A percentile compares a stretch with the other conserved stretches of the same genome.
phyloP scores from a whole-genome alignment of 768 basidiomycete species.

The Leucosporidium scottii region DNA sequence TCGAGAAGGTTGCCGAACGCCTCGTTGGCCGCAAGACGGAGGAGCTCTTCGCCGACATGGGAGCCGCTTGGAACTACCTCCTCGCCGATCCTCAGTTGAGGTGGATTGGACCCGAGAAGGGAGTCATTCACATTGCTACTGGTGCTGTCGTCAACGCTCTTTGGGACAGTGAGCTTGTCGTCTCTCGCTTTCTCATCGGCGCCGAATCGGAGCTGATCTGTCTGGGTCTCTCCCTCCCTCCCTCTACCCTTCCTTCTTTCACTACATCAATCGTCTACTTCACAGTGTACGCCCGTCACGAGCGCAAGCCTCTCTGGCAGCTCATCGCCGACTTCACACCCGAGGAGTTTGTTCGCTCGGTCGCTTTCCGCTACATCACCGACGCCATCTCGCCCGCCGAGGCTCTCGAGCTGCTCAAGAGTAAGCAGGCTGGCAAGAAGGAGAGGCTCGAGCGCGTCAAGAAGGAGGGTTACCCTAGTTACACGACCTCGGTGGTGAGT shows the following conservation, averaged over 20 bases:
- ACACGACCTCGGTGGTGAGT: slow-evolving; percentile 36
- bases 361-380: slow-evolving; percentile 59
- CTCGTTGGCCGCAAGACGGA: slow-evolving; percentile 76
- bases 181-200: slow-evolving; percentile 17
- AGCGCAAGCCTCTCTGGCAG: slow-evolving; percentile 87
- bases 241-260: background rate
- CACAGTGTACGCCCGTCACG: slow-evolving; percentile 59
- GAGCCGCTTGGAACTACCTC: slow-evolving; percentile 78
- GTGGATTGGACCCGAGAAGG: slow-evolving; percentile 92
- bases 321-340: slow-evolving; percentile 78
- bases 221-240: background rate
- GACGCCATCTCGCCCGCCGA: slow-evolving; percentile 89
- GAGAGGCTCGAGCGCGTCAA: slow-evolving; percentile 68
- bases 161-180: slow-evolving; percentile 60
- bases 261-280: too few relatives aligned
- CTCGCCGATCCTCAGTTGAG: slow-evolving; percentile 82
- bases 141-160: slow-evolving; percentile 70
- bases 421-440: slow-evolving; percentile 65
- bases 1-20: slow-evolving; percentile 46
- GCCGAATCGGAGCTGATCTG: background rate
- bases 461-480: slow-evolving; percentile 33
- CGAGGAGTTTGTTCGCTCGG: slow-evolving; percentile 40
- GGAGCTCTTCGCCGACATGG: slow-evolving; percentile 80
- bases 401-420: slow-evolving; percentile 72
- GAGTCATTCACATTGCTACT: slow-evolving; percentile 84